These are phyloP conservation scores for Plasmodium gonderi DNA, from an alignment of 169 alveolate species.

Conservation along the genomic window DNA sequence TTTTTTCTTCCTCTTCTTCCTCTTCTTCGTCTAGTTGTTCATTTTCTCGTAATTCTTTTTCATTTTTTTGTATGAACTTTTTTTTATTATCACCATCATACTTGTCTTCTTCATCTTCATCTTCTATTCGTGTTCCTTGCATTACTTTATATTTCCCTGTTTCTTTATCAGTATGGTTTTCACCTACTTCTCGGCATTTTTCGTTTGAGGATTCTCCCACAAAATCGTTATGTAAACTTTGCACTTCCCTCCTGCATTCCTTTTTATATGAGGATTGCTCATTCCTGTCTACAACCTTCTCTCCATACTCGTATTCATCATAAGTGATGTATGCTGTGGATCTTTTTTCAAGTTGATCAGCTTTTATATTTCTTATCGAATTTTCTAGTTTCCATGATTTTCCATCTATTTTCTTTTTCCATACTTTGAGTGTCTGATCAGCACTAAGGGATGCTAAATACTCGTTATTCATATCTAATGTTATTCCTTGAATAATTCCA, in stretches of 20 bases:
- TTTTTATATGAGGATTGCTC: constrained; percentile 1
- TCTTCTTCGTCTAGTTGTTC: constrained; percentile 15
- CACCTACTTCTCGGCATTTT: constrained; percentile 6
- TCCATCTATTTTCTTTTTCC: constrained; percentile 83
- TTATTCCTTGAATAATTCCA: constrained; percentile 87
- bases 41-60: constrained; percentile 8
- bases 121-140: constrained; percentile 7
- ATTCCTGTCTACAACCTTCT: constrained; percentile 7
- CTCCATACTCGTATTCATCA: constrained; percentile 48
- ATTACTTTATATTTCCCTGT: not conserved
- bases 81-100: constrained; percentile 3
- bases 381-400: constrained; percentile 83
- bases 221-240: not conserved
- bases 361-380: constrained; percentile 63
- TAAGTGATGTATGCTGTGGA: constrained; percentile 21
- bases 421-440: constrained; percentile 86
- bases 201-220: not conserved
- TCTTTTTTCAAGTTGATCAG: constrained; percentile 60
- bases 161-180: constrained; percentile 48
- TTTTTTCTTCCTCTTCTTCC: constrained; percentile 74
- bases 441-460: constrained; percentile 91
- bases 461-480: constrained; percentile 83
- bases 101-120: constrained; percentile 43
- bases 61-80: not conserved
- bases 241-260: constrained; percentile 3